Base-by-base conservation (phyloP, 2,329 filamentous ascomycete species). In the Lizonia empirigonia region DNA sequence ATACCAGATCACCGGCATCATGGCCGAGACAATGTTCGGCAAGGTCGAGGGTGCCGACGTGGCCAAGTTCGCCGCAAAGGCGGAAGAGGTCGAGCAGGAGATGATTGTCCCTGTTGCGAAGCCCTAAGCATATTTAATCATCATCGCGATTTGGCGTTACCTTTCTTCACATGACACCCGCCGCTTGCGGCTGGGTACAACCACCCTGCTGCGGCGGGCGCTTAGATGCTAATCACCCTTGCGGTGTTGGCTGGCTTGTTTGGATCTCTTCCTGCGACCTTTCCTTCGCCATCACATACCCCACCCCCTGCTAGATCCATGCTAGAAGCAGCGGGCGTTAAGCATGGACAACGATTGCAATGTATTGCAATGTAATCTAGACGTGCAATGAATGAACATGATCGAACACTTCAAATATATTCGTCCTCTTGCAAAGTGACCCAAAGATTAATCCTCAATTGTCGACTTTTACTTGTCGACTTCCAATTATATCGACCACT, bases 1-100 rank as follows among this genome's bases (percentile, higher is more conserved):
- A 55, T 94, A 95, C 79, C 89, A 91, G 77, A 90, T 87, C 69
- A 87, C 89, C 57, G 88, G 86, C 76, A 89, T 91, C 69, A 86
- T 92, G 57, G 88, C 90, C 74, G 87, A 91, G 77, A 90, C 87
- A 50, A 66, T 80, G 61, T 79, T 72, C 65, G 78, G 78, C 53
- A 78, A 77, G 71, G 73, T 77, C 58, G 76, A 80, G 56, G 78
- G 78, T 54, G 73, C 74, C 41, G 76, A 80, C 53, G 69, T 81
- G 35, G 71, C 69, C 55, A 68, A 67, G 60, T 77, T 75, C 60
- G 70, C 67, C 41, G 56, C 58, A n/a, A 58, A 72, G 45, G 65
- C 69, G 20, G 68, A 69, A 13, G 34, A 58, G 4, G 65, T 69
- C 15, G 70, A 75, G 52, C 54, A 62, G 13, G 75, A 77, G 37